phyloP scores from a whole-genome alignment of 1,284 basidiomycete species.

The Ustilago cynodontis region DNA sequence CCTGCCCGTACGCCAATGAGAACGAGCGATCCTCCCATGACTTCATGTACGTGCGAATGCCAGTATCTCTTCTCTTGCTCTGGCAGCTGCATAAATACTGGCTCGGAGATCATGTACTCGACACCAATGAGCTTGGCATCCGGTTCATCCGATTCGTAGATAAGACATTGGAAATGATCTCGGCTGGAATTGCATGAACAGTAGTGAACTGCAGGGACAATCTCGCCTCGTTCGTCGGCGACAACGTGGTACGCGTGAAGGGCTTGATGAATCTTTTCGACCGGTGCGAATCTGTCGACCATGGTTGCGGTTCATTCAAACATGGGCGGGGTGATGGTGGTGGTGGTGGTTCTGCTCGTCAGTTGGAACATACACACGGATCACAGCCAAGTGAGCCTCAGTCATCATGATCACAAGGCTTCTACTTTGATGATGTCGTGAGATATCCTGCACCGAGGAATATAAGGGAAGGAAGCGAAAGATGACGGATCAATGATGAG shows the following conservation, averaged over 20 bases:
- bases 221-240: conserved; percentile 42
- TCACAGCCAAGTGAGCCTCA: conserved; percentile 1
- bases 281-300: conserved; percentile 38
- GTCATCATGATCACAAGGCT: background rate
- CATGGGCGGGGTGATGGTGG: background rate
- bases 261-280: conserved; percentile 44
- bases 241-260: conserved; percentile 54
- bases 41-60: conserved; percentile 74
- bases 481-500: conserved; percentile 14
- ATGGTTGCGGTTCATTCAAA: conserved; percentile 5
- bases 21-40: conserved; percentile 74
- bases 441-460: background rate
- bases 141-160: conserved; percentile 73
- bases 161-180: conserved; percentile 65
- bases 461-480: background rate
- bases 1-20: conserved; percentile 42
- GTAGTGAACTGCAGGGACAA: conserved; percentile 47
- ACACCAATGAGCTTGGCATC: conserved; percentile 74
- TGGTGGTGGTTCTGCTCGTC: background rate
- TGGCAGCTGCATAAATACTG: conserved; percentile 72
- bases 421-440: background rate
- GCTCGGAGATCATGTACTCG: conserved; percentile 74
- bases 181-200: conserved; percentile 32
- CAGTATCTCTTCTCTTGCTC: conserved; percentile 74
- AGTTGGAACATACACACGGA: no score